These are phyloP conservation scores for Allium cepa DNA, from an alignment of 106 monocot species.

Conservation along the genomic window DNA sequence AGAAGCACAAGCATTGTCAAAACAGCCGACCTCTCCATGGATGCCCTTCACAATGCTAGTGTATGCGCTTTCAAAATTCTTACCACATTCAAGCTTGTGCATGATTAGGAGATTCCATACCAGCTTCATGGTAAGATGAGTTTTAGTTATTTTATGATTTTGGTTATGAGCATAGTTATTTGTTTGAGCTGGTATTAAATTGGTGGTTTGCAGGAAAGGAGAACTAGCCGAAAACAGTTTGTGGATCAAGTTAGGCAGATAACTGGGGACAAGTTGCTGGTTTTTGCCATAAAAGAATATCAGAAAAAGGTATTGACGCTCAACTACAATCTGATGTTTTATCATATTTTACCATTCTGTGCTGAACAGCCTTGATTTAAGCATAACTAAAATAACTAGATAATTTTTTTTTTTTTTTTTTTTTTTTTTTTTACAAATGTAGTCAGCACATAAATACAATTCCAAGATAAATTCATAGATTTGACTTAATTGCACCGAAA, in stretches of 20 bases:
- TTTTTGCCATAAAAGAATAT: conserved; percentile 28
- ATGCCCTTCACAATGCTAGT: conserved; percentile 6
- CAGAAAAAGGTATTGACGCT: conserved; percentile 30
- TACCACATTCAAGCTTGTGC: not conserved
- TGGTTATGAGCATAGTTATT: not conserved
- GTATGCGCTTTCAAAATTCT: not conserved
- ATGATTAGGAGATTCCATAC: conserved; percentile 6
- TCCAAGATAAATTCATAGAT: too few relatives aligned
- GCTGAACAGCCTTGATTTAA: too few relatives aligned
- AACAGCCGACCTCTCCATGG: conserved; percentile 33
- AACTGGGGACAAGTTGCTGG: conserved; percentile 41
- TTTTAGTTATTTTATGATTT: not conserved
- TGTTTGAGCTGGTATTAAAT: not conserved
- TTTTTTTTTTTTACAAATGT: too few relatives aligned
- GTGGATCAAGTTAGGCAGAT: conserved; percentile 29
- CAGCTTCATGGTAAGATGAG: conserved; percentile 2
- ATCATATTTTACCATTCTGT: too few relatives aligned
- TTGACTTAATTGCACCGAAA: too few relatives aligned
- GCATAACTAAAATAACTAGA: too few relatives aligned
- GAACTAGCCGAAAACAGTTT: conserved; percentile 44
- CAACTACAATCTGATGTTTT: not conserved
- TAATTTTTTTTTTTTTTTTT: too few relatives aligned
- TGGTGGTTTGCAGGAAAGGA: conserved; percentile 40
- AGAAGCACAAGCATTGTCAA: not conserved
- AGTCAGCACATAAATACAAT: too few relatives aligned